Percentiles rank a stretch among this genome's conserved stretches.
Conservation (phyloP, 371 early-diverging fungal species). For the Zopfochytrium polystomum region DNA sequence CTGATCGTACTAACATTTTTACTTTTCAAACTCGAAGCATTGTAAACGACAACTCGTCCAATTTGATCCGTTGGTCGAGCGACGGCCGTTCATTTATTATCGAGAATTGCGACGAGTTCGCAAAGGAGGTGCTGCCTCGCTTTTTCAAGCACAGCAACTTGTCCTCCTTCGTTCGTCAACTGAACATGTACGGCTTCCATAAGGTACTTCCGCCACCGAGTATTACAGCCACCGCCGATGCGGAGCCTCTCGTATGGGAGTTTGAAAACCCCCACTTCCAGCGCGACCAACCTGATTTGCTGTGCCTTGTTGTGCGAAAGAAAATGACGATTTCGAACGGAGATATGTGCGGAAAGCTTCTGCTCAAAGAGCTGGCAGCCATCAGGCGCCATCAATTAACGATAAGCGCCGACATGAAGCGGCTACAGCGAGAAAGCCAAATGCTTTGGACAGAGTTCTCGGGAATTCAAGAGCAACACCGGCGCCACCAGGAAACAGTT, state of each 20-base stretch:
- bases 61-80: conserved; percentile 68
- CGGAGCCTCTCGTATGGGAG: conserved; percentile 60
- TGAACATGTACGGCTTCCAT: conserved; percentile 93
- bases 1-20: no score
- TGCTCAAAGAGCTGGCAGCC: no score
- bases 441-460: no score
- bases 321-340: no score
- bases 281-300: conserved; percentile 45
- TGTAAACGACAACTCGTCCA: conserved; percentile 63
- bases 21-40: conserved; percentile 33
- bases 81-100: conserved; percentile 78
- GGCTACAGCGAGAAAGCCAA: no score
- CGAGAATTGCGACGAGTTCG: conserved; percentile 40
- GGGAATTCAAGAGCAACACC: no score
- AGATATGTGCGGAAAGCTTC: no score
- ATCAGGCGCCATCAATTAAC: no score
- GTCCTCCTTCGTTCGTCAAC: no score
- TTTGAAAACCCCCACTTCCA: conserved; percentile 49
- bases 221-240: conserved; percentile 58
- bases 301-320: conserved; percentile 44
- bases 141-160: conserved; percentile 93
- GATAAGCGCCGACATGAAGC: no score
- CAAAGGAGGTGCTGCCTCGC: conserved; percentile 63
- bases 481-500: no score
- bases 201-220: conserved; percentile 79